Base-by-base conservation (phyloP, 148 eudicot species). In the Diospyros lotus region DNA sequence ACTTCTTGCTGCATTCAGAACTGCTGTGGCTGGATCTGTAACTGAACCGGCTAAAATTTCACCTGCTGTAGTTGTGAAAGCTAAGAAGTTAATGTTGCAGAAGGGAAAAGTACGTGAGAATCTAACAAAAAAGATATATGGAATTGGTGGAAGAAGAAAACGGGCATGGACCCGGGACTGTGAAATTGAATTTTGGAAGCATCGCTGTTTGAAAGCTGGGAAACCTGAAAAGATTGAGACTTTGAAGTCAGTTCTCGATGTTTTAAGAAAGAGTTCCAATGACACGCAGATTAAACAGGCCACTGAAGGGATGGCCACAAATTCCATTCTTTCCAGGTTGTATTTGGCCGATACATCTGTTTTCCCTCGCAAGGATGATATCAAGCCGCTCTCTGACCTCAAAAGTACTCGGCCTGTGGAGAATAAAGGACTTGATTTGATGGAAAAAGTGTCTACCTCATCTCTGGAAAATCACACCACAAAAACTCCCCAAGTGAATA, bases 131-230 rank as follows among this genome's bases (percentile, higher is more conserved):
- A 94, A 92, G 74, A 94, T 94, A 80, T 94, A 92, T 82, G 89
- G 94, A 18, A 80, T 81, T 42, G 91, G 82, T 68, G 97, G 98
- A 78, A 92, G 76, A 75, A 83, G 97, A 48, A 82, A 74, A 82
- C 83, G 88, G 48, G 88, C 85, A 58, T 94, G 98, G 98, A 88
- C 87, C 69, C 89, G 98, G 58, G 98, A 94, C 74, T 92, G 93
- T 81, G 91, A 92, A 83, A 81, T 94, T 72, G 98, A 94, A 80
- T 94, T 94, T 75, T 94, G 98, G 98, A 94, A 89, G 75, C 92
- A 90, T 76, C 92, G 98, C 39, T 92, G 98, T 81, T 46, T 83
- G 40, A 87, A 82, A 82, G 74, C 83, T 69, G 64, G 88, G 18
- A 90, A 84, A 72, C 86, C 89, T 73, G 98, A 94, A 80, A 94